Evolutionary conservation across 2,329 filamentous ascomycete genomes (phyloP).

Genomic region (Penicillium sclerotigenum): DNA sequence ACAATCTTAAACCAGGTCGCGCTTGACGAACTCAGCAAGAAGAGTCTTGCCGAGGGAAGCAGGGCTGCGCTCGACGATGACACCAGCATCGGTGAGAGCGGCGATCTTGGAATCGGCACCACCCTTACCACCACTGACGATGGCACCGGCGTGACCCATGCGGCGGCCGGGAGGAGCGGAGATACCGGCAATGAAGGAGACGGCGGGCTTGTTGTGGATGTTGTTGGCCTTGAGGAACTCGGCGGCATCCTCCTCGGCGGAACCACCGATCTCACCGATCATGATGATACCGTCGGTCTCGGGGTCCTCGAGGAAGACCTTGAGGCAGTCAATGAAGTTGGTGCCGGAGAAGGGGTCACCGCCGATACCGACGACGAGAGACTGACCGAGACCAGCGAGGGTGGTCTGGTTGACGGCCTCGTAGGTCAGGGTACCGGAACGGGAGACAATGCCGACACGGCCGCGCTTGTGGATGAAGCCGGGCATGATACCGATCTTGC

Average conservation of each 20-base stretch:
- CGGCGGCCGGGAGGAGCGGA: slow-evolving; percentile 91
- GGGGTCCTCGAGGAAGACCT: slow-evolving; percentile 91
- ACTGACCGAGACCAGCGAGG: slow-evolving; percentile 93
- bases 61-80: slow-evolving; percentile 93
- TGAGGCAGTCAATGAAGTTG: slow-evolving; percentile 99
- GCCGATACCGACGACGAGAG: slow-evolving; percentile 95
- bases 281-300: slow-evolving; percentile 99
- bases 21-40: slow-evolving; percentile 92
- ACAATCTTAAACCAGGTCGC: slow-evolving; percentile 76
- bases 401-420: slow-evolving; percentile 99
- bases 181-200: slow-evolving; percentile 98
- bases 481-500: slow-evolving; percentile 99
- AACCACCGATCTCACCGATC: slow-evolving; percentile 98
- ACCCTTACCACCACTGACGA: slow-evolving; percentile 95
- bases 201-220: slow-evolving; percentile 89
- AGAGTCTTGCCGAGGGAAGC: slow-evolving; percentile 89
- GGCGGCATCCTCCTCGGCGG: slow-evolving; percentile 95
- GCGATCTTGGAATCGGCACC: slow-evolving; percentile 97
- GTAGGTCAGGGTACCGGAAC: slow-evolving; percentile 97
- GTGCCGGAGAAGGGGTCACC: slow-evolving; percentile 98
- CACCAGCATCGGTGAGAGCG: slow-evolving; percentile 87
- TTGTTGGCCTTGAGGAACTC: slow-evolving; percentile 94
- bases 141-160: slow-evolving; percentile 99
- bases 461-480: slow-evolving; percentile 99
- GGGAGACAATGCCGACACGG: slow-evolving; percentile 96